Base-by-base conservation (phyloP, 306 rosid genomes). In the Urtica urens region DNA sequence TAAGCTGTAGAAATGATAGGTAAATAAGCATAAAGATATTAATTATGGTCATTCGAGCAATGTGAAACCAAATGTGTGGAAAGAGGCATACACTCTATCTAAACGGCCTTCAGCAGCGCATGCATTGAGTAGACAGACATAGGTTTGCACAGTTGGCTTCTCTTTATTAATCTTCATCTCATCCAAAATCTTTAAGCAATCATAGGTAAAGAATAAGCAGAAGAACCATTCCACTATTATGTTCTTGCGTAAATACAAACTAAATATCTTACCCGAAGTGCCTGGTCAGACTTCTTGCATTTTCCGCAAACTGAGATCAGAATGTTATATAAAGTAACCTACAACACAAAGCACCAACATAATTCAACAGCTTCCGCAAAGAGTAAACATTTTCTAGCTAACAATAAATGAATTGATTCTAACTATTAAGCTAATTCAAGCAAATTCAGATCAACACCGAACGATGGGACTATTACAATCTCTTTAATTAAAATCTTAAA, bases 291-390 rank as follows among this genome's bases (percentile, higher is more conserved):
- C 62, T 81, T 67, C 59, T 75, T 71, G 70, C 92, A 79, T 70
- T 77, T 90, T 41, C 99, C 99, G 37, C 99, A 90, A 39, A 72
- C 55, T 26, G 95, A 71, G 42, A 90, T 85, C 70, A 85, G 69
- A 58, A 77, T 55, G 74, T 90, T 90, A 69, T 72, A 90, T 23
- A 76, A 59, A 58, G 67, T 65, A 58, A 79, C 99, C 99, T 90
- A 50, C 23, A 64, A 23, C 58, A 65, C 22, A 38, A 38, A 71
- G 46, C 6, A 38, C 46, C 23, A 46, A 19, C n/a, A n/a, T n/a
- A n/a, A n/a, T n/a, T n/a, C n/a, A n/a, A n/a, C n/a, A n/a, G n/a
- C n/a, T n/a, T n/a, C n/a, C n/a, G n/a, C n/a, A n/a, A n/a, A n/a
- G n/a, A n/a, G n/a, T n/a, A n/a, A n/a, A n/a, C n/a, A n/a, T n/a